Evolutionary conservation across 768 basidiomycete genomes (phyloP).

Genomic region (Leccinum arenicola): DNA sequence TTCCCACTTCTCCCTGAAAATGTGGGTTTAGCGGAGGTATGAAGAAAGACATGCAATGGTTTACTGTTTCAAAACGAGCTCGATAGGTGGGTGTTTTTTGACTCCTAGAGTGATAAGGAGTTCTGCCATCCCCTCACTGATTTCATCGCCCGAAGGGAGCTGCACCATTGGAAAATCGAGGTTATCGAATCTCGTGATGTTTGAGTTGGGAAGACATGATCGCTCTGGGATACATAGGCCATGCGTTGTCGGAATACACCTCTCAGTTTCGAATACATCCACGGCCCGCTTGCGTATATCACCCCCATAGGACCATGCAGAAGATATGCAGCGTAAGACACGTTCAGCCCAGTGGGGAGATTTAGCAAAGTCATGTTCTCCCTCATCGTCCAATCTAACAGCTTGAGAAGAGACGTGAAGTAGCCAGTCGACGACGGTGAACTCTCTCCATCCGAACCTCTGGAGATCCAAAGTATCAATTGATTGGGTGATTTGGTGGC

Average conservation of each 20-base stretch:
- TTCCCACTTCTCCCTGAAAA: not conserved
- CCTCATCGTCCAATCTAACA: constrained; percentile 34
- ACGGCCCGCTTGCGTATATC: not conserved
- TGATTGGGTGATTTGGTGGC: constrained; percentile 57
- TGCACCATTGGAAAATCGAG: not conserved
- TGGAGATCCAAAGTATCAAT: constrained; percentile 49
- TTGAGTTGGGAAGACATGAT: not conserved
- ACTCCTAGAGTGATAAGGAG: not conserved
- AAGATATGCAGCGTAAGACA: constrained; percentile 58
- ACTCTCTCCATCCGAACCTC: constrained; percentile 74
- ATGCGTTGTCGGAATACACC: not conserved
- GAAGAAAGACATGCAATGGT: not conserved
- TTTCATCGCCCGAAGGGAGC: not conserved
- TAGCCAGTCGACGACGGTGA: constrained; percentile 72
- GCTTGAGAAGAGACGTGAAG: constrained; percentile 50
- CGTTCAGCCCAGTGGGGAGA: constrained; percentile 77
- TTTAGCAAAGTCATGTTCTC: constrained; percentile 54
- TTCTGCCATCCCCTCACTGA: not conserved
- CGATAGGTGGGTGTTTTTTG: not conserved
- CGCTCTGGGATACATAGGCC: not conserved
- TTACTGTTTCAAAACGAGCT: not conserved
- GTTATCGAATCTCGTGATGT: not conserved
- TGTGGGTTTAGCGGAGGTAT: not conserved
- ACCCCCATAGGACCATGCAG: constrained; percentile 28
- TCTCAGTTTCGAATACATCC: not conserved